phyloP scores from a whole-genome alignment of 352 stramenopile species.

The Globisporangium solare region DNA sequence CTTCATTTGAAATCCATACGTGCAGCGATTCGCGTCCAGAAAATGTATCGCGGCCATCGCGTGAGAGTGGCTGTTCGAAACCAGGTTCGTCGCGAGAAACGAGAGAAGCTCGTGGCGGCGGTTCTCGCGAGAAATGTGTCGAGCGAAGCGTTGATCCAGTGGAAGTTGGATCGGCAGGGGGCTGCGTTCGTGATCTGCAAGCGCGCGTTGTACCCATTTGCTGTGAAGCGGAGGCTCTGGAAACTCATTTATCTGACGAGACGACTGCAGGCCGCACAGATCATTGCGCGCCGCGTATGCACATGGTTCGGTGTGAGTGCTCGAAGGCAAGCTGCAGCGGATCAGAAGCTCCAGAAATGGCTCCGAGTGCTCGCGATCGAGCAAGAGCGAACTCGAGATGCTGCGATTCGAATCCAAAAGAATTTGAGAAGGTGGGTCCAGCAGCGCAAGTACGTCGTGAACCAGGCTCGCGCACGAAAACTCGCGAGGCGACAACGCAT shows the following conservation, averaged over 20 bases:
- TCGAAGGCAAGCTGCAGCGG: constrained; percentile 10
- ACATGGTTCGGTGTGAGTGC: constrained; percentile 19
- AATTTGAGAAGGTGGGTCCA: constrained; percentile 40
- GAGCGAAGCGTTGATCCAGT: constrained; percentile 28
- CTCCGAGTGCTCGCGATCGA: constrained; percentile 21
- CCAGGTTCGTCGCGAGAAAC: constrained; percentile 12
- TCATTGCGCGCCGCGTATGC: constrained; percentile 17
- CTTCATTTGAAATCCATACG: constrained; percentile 25
- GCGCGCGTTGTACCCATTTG: constrained; percentile 34
- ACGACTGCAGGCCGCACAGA: constrained; percentile 15
- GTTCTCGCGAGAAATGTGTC: constrained; percentile 38
- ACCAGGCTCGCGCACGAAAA: constrained; percentile 29
- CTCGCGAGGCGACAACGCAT: constrained; percentile 21
- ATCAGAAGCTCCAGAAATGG: constrained; percentile 22
- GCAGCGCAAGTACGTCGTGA: constrained; percentile 36
- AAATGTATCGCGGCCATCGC: constrained; percentile 29
- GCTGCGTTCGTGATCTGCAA: constrained; percentile 47
- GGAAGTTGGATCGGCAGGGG: constrained; percentile 38
- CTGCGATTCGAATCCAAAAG: constrained; percentile 41
- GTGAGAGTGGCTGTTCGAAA: constrained; percentile 16
- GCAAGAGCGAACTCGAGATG: constrained; percentile 12
- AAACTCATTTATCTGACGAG: constrained; percentile 19
- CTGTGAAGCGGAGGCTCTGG: constrained; percentile 28
- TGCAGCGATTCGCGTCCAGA: constrained; percentile 40
- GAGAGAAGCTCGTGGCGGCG: constrained; percentile 26